These are phyloP conservation scores for Spergularia marina DNA, from an alignment of 148 eudicot genomes.

Conservation along the genomic window DNA sequence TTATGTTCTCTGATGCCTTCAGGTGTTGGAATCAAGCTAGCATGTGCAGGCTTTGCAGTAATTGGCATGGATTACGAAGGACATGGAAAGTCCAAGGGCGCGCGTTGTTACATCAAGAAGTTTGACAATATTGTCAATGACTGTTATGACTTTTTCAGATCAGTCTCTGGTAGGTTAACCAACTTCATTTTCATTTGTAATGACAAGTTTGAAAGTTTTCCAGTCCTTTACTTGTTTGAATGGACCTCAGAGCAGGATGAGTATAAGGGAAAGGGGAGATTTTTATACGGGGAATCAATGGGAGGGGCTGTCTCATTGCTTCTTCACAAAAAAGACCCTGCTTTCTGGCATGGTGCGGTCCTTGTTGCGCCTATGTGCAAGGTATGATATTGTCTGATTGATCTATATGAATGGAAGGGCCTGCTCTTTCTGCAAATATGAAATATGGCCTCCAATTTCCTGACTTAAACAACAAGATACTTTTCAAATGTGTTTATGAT, in stretches of 20 bases:
- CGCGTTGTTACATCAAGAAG: conserved; percentile 93
- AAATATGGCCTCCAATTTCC: too few species aligned
- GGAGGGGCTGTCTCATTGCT: conserved; percentile 95
- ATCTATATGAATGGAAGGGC: not conserved
- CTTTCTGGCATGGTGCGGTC: conserved; percentile 90
- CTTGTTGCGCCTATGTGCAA: conserved; percentile 99
- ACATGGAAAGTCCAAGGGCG: conserved; percentile 84
- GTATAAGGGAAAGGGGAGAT: conserved; percentile 67
- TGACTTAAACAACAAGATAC: too few species aligned
- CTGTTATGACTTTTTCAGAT: conserved; percentile 72
- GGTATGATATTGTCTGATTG: conserved; percentile 41
- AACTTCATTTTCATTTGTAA: not conserved
- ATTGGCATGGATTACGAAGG: conserved; percentile 98
- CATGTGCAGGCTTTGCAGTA: conserved; percentile 83
- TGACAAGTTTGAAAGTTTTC: conserved; percentile 3
- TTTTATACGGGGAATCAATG: conserved; percentile 97
- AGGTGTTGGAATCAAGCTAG: conserved; percentile 78
- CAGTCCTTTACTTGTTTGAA: conserved; percentile 15
- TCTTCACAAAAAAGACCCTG: conserved; percentile 74
- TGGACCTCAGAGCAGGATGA: conserved; percentile 59
- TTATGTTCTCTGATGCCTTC: conserved; percentile 7
- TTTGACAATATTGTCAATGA: conserved; percentile 80
- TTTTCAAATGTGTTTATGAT: too few species aligned
- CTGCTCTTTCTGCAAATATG: too few species aligned
- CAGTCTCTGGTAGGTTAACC: conserved; percentile 65